Evolutionary conservation across 257 asterid genomes (phyloP).

Genomic region (Penstemon newberryi): DNA sequence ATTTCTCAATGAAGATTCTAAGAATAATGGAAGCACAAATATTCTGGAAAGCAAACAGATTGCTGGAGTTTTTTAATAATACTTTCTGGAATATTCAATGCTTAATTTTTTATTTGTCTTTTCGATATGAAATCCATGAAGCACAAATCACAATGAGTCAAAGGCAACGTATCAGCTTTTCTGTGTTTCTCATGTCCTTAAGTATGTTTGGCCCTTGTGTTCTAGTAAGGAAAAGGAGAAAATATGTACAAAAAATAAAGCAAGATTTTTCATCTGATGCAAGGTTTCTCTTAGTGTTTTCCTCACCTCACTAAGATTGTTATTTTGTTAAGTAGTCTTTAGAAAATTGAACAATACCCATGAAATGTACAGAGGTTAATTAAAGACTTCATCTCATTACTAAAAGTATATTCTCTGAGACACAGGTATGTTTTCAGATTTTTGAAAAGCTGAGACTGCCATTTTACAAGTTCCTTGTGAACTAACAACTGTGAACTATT

Average conservation of each 20-base stretch:
- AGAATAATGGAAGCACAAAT: constrained; percentile 14
- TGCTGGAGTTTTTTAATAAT: background rate
- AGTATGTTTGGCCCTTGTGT: no score
- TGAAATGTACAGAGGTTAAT: background rate
- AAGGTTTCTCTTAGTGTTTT: no score
- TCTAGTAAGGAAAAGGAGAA: no score
- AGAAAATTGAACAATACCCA: background rate
- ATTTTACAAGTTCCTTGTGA: background rate
- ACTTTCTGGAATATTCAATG: background rate
- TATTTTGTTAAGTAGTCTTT: background rate
- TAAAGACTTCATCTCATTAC: background rate
- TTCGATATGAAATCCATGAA: constrained; percentile 10
- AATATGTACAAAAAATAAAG: no score
- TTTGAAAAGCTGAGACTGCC: constrained; percentile 18
- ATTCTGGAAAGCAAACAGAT: constrained; percentile 11
- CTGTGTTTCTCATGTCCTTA: background rate
- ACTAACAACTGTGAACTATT: constrained; percentile 15
- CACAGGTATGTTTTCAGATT: constrained; percentile 1
- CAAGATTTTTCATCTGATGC: no score
- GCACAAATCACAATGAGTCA: constrained; percentile 13
- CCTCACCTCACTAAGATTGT: no score
- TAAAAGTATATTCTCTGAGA: no score
- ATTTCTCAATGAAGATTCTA: constrained; percentile 15
- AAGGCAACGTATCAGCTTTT: constrained; percentile 2
- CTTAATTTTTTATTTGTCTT: background rate